Evolutionary conservation across 371 early-diverging fungal genomes (phyloP).

Genomic region (Haplosporangium sp.): DNA sequence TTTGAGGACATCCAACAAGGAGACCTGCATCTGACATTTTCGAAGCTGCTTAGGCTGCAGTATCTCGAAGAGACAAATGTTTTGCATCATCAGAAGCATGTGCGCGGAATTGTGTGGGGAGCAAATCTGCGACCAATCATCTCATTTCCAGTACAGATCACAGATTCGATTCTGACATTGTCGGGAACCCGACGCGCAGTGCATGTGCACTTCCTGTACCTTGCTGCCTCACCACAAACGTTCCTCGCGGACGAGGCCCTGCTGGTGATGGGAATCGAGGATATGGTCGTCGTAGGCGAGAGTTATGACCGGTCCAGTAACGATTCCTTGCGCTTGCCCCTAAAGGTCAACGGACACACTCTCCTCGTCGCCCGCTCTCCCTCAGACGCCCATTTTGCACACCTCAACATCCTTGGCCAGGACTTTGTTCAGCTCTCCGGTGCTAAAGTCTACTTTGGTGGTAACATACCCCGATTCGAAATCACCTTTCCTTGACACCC

Average conservation of each 20-base stretch:
- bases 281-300: constrained; percentile 36
- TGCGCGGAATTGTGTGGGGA: constrained; percentile 31
- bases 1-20: constrained; percentile 37
- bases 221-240: constrained; percentile 33
- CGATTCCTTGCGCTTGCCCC: constrained; percentile 21
- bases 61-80: constrained; percentile 19
- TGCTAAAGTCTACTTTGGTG: constrained; percentile 29
- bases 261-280: constrained; percentile 24
- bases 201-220: constrained; percentile 40
- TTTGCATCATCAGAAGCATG: constrained; percentile 5
- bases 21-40: constrained; percentile 27
- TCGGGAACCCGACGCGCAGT: constrained; percentile 22
- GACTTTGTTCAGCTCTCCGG: constrained; percentile 30
- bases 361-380: constrained; percentile 28
- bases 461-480: constrained; percentile 30
- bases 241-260: constrained; percentile 31
- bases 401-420: constrained; percentile 50
- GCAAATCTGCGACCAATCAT: constrained; percentile 34
- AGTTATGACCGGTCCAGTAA: constrained; percentile 1
- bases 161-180: constrained; percentile 31
- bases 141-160: constrained; percentile 29
- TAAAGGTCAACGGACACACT: constrained; percentile 29
- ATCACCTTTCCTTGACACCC: constrained; percentile 20
- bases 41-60: constrained; percentile 8
- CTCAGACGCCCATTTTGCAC: constrained; percentile 32